These are phyloP conservation scores for Pisolithus albus DNA, from an alignment of 768 basidiomycete species.

Conservation along the genomic window DNA sequence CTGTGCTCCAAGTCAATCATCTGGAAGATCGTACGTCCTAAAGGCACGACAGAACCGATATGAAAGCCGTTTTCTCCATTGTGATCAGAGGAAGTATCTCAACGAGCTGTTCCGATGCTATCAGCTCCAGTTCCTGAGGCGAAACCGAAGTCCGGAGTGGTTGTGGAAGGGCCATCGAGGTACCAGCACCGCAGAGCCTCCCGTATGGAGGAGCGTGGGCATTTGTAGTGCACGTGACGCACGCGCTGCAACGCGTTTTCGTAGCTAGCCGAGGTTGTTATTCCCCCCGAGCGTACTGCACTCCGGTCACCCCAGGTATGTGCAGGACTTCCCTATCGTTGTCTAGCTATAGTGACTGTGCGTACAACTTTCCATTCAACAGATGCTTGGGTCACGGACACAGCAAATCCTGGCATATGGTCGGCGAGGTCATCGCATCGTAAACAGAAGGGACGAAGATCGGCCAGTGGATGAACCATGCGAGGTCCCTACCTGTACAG, in stretches of 20 bases:
- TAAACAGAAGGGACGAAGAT: slow-evolving; percentile 32
- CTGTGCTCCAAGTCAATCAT: slow-evolving; percentile 33
- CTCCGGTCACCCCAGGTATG: too few species aligned
- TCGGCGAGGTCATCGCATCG: slow-evolving; percentile 53
- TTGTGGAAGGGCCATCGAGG: slow-evolving; percentile 68
- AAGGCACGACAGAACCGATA: slow-evolving; percentile 54
- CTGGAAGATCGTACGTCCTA: slow-evolving; percentile 1
- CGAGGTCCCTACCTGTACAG: slow-evolving; percentile 30
- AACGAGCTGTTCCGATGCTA: slow-evolving; percentile 77
- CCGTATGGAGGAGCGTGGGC: too few species aligned
- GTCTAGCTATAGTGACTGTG: background rate
- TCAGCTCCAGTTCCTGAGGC: slow-evolving; percentile 81
- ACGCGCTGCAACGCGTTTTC: background rate
- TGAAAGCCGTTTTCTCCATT: slow-evolving; percentile 88
- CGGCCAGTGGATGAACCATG: slow-evolving; percentile 29
- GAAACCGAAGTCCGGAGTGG: slow-evolving; percentile 65
- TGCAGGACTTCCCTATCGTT: too few species aligned
- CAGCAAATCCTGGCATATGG: slow-evolving; percentile 64
- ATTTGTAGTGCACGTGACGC: slow-evolving; percentile 17
- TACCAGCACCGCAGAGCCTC: too few species aligned
- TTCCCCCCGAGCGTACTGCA: too few species aligned
- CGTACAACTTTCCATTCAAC: background rate
- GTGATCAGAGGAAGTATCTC: slow-evolving; percentile 84
- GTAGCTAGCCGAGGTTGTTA: too few species aligned
- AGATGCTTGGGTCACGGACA: slow-evolving; percentile 55